A percentile compares a stretch with the other conserved stretches of the same genome.
Evolutionary conservation across 1,284 basidiomycete species (phyloP).

Genomic region (Coniferiporia sulphurascens): DNA sequence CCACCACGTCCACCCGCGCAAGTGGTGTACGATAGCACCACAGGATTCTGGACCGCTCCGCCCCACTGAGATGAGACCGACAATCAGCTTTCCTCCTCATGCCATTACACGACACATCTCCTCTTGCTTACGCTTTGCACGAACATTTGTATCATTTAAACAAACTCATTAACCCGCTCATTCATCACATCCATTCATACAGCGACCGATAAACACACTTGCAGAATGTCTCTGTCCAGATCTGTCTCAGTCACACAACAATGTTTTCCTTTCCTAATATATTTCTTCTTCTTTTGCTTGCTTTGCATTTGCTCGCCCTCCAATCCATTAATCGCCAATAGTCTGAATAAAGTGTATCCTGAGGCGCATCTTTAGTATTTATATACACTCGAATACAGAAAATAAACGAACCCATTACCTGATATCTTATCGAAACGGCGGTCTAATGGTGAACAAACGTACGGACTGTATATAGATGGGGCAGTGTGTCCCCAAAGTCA

Average conservation of each 20-base stretch:
- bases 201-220: background rate
- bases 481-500: background rate
- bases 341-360: background rate
- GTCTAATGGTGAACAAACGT: too few species aligned
- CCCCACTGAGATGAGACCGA: conserved; percentile 4
- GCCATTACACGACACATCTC: background rate
- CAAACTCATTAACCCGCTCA: background rate
- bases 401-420: too few species aligned
- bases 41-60: conserved; percentile 8
- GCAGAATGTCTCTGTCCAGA: background rate
- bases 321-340: background rate
- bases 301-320: background rate
- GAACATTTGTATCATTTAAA: background rate
- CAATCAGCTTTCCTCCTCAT: background rate
- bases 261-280: background rate
- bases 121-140: background rate
- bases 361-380: background rate
- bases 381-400: too few species aligned
- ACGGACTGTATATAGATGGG: too few species aligned
- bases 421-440: too few species aligned
- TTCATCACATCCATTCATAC: background rate
- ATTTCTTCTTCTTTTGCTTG: background rate
- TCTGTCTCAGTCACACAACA: background rate
- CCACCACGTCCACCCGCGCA: conserved; percentile 33
- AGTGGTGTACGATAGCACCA: conserved; percentile 20